Evolutionary conservation across 2,329 filamentous ascomycete genomes (phyloP).

Genomic region (Chaetomium sp.): DNA sequence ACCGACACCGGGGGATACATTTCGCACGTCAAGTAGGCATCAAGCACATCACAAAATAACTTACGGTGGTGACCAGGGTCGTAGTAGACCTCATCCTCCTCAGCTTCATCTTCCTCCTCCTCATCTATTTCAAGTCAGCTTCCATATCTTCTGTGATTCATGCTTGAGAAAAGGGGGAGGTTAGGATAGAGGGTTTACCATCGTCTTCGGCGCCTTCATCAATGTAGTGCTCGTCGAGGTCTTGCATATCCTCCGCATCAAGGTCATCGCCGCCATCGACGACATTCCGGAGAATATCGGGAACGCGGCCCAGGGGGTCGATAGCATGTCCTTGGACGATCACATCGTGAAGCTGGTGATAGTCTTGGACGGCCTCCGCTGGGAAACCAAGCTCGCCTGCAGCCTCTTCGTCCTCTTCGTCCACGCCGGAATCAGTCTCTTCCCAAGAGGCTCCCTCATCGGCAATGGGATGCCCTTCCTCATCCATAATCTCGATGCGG

Average conservation of each 20-base stretch:
- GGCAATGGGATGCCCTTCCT: conserved; percentile 53
- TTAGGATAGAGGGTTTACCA: conserved; percentile 36
- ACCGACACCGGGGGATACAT: not conserved
- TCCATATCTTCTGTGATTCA: too few species aligned
- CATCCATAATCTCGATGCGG: conserved; percentile 55
- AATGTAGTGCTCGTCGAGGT: conserved; percentile 46
- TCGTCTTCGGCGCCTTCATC: conserved; percentile 56
- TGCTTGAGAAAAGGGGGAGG: not conserved
- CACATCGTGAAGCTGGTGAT: conserved; percentile 39
- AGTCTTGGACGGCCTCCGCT: conserved; percentile 43
- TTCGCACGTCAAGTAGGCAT: too few species aligned
- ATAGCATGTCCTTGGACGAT: conserved; percentile 43
- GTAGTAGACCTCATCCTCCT: conserved; percentile 62
- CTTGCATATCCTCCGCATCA: conserved; percentile 47
- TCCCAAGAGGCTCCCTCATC: conserved; percentile 38
- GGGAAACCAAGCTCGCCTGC: conserved; percentile 45
- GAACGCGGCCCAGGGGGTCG: conserved; percentile 35
- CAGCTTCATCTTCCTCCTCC: conserved; percentile 64
- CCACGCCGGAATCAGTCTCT: conserved; percentile 25
- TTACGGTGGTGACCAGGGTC: conserved; percentile 53
- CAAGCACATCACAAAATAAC: conserved; percentile 25
- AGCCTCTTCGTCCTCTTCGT: conserved; percentile 42
- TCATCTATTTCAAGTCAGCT: conserved; percentile 41
- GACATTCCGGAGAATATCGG: conserved; percentile 51
- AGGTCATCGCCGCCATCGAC: conserved; percentile 49